Percentiles rank a stretch among this genome's conserved stretches.
Conservation (phyloP, 352 stramenopile genomes). For the Pythium aristosporum region DNA sequence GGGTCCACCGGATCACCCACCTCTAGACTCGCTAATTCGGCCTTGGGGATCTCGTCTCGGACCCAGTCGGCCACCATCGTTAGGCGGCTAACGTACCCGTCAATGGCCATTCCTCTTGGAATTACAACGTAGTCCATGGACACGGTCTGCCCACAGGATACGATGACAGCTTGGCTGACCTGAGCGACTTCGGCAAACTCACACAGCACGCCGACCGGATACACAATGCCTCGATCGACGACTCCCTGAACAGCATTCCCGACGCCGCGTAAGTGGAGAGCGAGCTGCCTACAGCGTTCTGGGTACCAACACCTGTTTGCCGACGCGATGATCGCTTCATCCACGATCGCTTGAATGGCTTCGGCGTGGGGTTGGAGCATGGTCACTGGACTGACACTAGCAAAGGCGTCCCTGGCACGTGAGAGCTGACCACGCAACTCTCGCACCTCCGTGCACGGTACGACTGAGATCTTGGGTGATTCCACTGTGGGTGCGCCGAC, state of each 20-base stretch:
- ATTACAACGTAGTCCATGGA: slow-evolving; percentile 7
- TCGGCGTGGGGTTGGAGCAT: background rate
- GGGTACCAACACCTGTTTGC: slow-evolving; percentile 7
- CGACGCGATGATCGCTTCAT: background rate
- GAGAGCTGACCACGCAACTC: background rate
- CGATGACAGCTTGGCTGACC: slow-evolving; percentile 6
- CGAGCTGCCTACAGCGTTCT: slow-evolving; percentile 4
- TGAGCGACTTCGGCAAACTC: slow-evolving; percentile 6
- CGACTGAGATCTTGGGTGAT: background rate
- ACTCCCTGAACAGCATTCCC: background rate
- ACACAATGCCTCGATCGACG: slow-evolving; percentile 1
- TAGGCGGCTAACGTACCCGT: background rate
- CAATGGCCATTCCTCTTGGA: slow-evolving; percentile 3
- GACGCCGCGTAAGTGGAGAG: background rate
- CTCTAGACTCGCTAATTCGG: background rate
- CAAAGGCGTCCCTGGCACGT: background rate
- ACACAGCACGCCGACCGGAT: background rate
- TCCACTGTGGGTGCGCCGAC: background rate
- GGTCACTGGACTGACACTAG: background rate
- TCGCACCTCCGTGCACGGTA: background rate
- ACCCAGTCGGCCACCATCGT: background rate
- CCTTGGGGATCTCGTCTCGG: background rate
- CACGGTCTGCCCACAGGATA: slow-evolving; percentile 7
- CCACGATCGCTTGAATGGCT: background rate
- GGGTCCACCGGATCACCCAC: background rate